Base-by-base conservation (phyloP, 768 basidiomycete species). In the Boletus bicolor region DNA sequence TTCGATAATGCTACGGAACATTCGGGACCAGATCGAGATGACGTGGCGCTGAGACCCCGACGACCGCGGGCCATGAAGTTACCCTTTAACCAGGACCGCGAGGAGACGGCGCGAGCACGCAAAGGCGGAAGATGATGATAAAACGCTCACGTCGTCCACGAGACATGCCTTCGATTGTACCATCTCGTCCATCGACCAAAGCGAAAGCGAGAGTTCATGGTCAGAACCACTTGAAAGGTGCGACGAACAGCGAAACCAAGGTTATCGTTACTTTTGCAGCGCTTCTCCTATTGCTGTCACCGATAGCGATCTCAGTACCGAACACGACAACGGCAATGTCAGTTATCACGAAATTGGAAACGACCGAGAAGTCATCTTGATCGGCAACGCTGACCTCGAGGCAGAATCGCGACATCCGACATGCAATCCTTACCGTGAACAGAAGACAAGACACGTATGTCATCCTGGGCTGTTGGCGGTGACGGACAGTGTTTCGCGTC, bases 391-490 rank as follows among this genome's bases (percentile, higher is more conserved):
- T 44, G 41, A n/a, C 36, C 24, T 47, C 49, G 47, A 49, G 39
- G 11, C n/a, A 38, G 35, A 44, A 49, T 26, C 48, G 26, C 35
- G 17, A 38, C 14, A 32, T 38, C 42, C 50, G 59, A 52, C 63
- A n/a, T 37, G 47, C 4, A 17, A 24, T 17, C 8, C 44, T 14
- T 44, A 30, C 28, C 28, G 38, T 14, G n/a, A 15, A 21, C 28
- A 8, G 42, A 50, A 21, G 17, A 34, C 19, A 11, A 21, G 35
- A 11, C 19, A 19, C 19, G 19, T 9, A 37, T 35, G 7, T 35
- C 6, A 12, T 14, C 8, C 9, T n/a, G 28, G 26, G 43, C 17
- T 36, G 12, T 19, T 11, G 11, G 6, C 9, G 28, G 24, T 17
- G 15, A 4, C 15, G 43, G 15, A 26, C 8, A 15, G 32, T 8